Percentiles rank a stretch among this genome's conserved stretches.
Evolutionary conservation across 2,329 filamentous ascomycete species (phyloP).

Genomic region (Nemania sp.): DNA sequence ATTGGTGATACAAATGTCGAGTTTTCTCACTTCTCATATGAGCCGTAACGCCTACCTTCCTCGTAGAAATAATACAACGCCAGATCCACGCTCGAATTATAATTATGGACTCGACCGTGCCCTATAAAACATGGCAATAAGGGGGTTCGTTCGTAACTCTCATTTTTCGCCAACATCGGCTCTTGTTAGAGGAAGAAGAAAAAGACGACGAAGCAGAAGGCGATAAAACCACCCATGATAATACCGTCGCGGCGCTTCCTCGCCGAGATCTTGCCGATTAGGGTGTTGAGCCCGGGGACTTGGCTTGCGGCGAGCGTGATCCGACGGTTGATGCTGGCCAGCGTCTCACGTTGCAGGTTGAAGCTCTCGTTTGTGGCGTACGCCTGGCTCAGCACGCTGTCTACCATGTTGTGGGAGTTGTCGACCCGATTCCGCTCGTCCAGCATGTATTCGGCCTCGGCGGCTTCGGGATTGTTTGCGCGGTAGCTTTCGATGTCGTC

Average conservation of each 20-base stretch:
- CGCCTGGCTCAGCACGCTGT: conserved; percentile 89
- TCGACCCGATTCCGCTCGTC: conserved; percentile 85
- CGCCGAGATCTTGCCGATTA: conserved; percentile 90
- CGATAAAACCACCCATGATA: conserved; percentile 89
- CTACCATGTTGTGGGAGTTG: conserved; percentile 85
- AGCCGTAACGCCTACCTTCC: conserved; percentile 29
- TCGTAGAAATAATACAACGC: no score
- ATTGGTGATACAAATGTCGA: conserved; percentile 17
- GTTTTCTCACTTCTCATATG: conserved; percentile 8
- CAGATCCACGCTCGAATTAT: no score
- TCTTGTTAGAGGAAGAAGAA: conserved; percentile 71
- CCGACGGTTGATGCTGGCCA: conserved; percentile 85
- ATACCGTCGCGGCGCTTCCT: conserved; percentile 95
- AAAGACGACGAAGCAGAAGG: conserved; percentile 86
- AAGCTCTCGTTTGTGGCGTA: conserved; percentile 97
- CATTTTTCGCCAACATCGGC: background rate
- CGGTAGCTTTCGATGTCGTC: conserved; percentile 92
- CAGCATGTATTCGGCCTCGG: conserved; percentile 96
- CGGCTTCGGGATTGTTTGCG: conserved; percentile 76
- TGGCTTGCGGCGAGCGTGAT: conserved; percentile 89
- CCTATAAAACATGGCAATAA: conserved; percentile 20
- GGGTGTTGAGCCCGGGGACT: conserved; percentile 87
- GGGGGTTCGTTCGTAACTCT: background rate
- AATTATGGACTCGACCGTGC: conserved; percentile 11
- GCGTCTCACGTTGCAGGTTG: conserved; percentile 80